Evolutionary conservation across 1,139 yeast genomes (phyloP), one percentile per base, ranked within the genome.

Genomic region (Kodamaea sp.): DNA sequence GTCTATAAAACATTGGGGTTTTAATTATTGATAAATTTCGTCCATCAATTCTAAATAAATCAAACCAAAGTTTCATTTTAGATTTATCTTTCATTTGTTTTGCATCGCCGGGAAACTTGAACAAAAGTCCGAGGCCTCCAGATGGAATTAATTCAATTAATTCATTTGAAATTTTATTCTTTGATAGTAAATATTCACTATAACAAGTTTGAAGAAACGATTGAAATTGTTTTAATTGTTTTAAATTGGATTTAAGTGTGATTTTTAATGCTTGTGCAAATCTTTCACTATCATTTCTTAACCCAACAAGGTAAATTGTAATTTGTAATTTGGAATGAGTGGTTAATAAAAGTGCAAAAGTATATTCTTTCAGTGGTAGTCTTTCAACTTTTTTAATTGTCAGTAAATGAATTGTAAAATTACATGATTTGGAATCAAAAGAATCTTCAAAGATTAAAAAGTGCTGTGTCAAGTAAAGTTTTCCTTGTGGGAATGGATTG

Each of bases 21-120:
- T 80, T 76, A 1, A 87, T 72, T 23, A 90, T 53, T 1, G 95
- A 81, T 38, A 94, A 65, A 54, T 90, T 90, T 37, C 96, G 70
- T 10, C 98, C 98, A 53, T 89, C 84, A 15, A 78, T 77, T 42
- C 83, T 71, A 58, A 89, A 85, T 49, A 86, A 81, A 54, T 90
- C 97, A 54, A 86, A 87, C 99, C 99, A 94, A 38, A 90, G 67
- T 50, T 92, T 83, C 77, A 90, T 78, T 52, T 90, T 92, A 6
- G 90, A 73, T 55, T 87, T 84, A 58, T 92, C 97, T 40, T 86
- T 77, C 32, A 81, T 68, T 44, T 82, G 84, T 45, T 75, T 75
- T 2, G 95, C 78, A 56, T 87, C 88, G 0, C 98, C 98, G 0
- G 98, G 98, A 57, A 84, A 94, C 50, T 85, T 84, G 63, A 79